Evolutionary conservation across 108 stramenopile genomes (phyloP).

Genomic region (Cyclostephanos tholiformis): DNA sequence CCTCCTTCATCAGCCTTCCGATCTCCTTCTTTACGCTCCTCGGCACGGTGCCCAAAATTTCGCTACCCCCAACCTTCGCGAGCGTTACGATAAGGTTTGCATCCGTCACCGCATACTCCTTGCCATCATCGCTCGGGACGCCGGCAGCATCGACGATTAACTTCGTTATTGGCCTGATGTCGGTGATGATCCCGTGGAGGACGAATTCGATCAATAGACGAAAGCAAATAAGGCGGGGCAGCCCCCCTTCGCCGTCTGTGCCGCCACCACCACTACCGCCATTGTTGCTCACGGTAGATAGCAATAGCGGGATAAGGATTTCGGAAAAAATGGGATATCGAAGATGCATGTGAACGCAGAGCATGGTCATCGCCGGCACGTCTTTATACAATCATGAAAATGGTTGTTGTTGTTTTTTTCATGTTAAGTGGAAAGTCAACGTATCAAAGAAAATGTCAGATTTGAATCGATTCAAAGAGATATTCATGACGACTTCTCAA

Average conservation of each 20-base stretch:
- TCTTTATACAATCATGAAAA: constrained; percentile 31
- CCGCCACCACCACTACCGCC: constrained; percentile 14
- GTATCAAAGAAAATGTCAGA: neutral
- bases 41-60: constrained; percentile 66
- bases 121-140: constrained; percentile 45
- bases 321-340: constrained; percentile 66
- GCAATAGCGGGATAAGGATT: constrained; percentile 51
- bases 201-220: constrained; percentile 76
- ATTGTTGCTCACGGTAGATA: constrained; percentile 54
- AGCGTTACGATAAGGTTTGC: constrained; percentile 78
- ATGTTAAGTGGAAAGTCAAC: neutral
- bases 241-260: constrained; percentile 49
- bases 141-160: constrained; percentile 72
- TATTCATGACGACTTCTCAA: neutral
- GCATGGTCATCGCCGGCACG: constrained; percentile 61
- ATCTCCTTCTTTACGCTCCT: constrained; percentile 44
- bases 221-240: constrained; percentile 64
- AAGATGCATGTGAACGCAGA: constrained; percentile 76
- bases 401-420: neutral
- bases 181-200: constrained; percentile 62
- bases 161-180: constrained; percentile 70
- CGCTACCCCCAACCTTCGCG: constrained; percentile 76
- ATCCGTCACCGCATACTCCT: constrained; percentile 81
- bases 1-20: constrained; percentile 36
- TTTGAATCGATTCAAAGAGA: neutral